Conservation (phyloP, 2,329 filamentous ascomycete genomes). For the Alternaria hordeiaustralica region DNA sequence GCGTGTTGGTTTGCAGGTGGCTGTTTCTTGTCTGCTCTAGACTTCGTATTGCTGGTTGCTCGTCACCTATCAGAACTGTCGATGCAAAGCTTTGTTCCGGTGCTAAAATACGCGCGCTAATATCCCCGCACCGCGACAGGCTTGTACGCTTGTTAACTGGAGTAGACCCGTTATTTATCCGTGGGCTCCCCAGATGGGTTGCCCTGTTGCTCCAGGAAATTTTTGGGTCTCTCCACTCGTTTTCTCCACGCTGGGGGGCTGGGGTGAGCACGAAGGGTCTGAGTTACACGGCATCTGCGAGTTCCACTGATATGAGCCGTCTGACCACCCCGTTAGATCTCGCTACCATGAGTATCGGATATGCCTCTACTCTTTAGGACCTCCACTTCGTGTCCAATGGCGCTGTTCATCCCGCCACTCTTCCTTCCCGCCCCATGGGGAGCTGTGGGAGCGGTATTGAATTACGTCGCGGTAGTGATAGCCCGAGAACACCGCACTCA, state of each 20-base stretch:
- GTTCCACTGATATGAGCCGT: not conserved
- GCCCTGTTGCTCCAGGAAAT: not conserved
- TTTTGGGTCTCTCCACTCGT: not conserved
- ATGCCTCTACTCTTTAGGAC: not conserved
- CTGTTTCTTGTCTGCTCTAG: slow-evolving; percentile 12
- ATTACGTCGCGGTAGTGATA: slow-evolving; percentile 8
- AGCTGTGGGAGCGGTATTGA: slow-evolving; percentile 1
- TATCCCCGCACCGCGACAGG: slow-evolving; percentile 20
- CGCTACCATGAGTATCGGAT: not conserved
- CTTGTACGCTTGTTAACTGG: slow-evolving; percentile 6
- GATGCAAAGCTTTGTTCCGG: slow-evolving; percentile 22
- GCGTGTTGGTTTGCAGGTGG: slow-evolving; percentile 9
- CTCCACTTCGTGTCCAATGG: not conserved
- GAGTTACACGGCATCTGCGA: not conserved
- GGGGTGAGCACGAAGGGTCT: not conserved
- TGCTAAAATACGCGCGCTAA: slow-evolving; percentile 6
- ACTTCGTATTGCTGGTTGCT: slow-evolving; percentile 4
- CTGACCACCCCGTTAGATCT: not conserved
- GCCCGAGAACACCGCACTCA: slow-evolving; percentile 11
- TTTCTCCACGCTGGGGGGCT: not conserved
- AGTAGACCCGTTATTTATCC: slow-evolving; percentile 2
- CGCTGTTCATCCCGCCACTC: not conserved
- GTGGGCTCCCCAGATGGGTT: not conserved
- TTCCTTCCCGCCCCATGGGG: not conserved
- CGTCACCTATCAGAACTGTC: slow-evolving; percentile 22